phyloP scores from a whole-genome alignment of 2,329 filamentous ascomycete genomes.

The Mycosphaerelloides madeirae region DNA sequence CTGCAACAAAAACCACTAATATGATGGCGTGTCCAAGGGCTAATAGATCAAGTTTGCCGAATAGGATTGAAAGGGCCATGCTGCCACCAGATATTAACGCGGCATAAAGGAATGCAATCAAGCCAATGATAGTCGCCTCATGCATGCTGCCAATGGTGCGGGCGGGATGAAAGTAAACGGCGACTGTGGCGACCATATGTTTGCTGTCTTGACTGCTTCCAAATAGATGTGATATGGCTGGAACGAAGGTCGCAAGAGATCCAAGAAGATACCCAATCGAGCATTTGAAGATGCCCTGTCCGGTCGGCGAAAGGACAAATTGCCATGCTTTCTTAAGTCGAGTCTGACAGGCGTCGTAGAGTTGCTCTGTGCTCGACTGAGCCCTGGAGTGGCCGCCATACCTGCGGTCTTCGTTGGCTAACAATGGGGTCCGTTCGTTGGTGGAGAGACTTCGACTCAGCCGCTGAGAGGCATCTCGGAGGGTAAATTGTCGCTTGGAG shows the following conservation, averaged over 20 bases:
- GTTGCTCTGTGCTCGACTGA: neutral
- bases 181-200: constrained; percentile 88
- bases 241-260: constrained; percentile 79
- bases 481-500: constrained; percentile 71
- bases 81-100: constrained; percentile 71
- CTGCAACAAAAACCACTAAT: constrained; percentile 77
- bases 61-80: constrained; percentile 82
- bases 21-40: constrained; percentile 73
- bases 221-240: constrained; percentile 65
- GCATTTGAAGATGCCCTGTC: constrained; percentile 81
- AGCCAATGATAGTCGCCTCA: constrained; percentile 72
- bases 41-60: constrained; percentile 63
- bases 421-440: constrained; percentile 35
- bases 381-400: constrained; percentile 3
- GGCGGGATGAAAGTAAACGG: constrained; percentile 91
- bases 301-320: constrained; percentile 56
- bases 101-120: constrained; percentile 74
- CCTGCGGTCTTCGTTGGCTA: constrained; percentile 21
- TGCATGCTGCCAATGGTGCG: constrained; percentile 84
- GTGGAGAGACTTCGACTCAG: constrained; percentile 27
- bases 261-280: constrained; percentile 83
- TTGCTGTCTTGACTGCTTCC: constrained; percentile 78
- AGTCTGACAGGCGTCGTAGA: constrained; percentile 9
- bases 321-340: constrained; percentile 10
- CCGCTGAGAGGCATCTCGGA: constrained; percentile 50